Percentiles rank a stretch among this genome's conserved stretches.
These are phyloP conservation scores for Fraxinus sp. DNA, from an alignment of 305 asterid species.

Conservation along the genomic window DNA sequence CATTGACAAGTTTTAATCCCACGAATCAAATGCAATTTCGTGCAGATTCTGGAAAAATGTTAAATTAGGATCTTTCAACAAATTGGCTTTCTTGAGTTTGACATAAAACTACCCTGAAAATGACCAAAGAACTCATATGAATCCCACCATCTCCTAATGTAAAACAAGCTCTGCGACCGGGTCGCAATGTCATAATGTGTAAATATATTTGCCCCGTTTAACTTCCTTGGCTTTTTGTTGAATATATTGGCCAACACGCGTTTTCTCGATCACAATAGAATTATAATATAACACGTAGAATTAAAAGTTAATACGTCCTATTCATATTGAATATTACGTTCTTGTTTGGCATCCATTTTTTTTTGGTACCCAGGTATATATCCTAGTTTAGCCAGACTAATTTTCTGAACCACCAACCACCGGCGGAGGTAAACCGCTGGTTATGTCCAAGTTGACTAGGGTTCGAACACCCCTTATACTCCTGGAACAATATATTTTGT, in stretches of 20 bases:
- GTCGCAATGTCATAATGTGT: background rate
- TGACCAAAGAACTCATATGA: background rate
- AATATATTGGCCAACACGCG: background rate
- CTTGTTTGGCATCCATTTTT: too few species aligned
- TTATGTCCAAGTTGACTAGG: too few species aligned
- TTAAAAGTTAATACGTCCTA: too few species aligned
- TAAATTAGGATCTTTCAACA: background rate
- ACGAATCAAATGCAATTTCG: background rate
- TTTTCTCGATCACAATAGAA: background rate
- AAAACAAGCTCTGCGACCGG: background rate
- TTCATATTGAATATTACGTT: too few species aligned
- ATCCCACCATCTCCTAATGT: background rate
- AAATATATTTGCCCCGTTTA: background rate
- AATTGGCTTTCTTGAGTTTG: background rate
- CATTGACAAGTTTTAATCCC: background rate
- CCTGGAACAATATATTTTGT: too few species aligned
- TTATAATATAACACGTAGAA: background rate
- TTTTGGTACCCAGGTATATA: too few species aligned
- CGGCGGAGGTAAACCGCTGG: too few species aligned
- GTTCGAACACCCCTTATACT: too few species aligned
- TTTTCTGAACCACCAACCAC: too few species aligned
- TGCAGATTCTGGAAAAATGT: background rate
- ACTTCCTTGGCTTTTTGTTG: background rate
- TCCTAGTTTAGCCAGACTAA: too few species aligned
- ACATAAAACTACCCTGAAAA: background rate